These are phyloP conservation scores for Puccinia polysora DNA, from an alignment of 1,284 basidiomycete genomes.

Conservation along the genomic window DNA sequence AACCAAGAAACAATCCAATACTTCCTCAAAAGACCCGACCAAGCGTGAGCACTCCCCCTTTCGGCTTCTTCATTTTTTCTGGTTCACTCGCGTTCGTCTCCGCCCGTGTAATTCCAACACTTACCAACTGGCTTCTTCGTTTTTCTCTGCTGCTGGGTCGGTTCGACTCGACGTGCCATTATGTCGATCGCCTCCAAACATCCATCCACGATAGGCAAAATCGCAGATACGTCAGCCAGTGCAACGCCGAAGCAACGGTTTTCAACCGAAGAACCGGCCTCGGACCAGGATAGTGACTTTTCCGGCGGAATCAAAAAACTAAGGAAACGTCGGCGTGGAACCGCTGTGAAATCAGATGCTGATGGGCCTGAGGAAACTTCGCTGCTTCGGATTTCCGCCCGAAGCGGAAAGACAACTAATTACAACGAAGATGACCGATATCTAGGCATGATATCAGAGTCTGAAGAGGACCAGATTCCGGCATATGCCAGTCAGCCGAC, in stretches of 20 bases:
- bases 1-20: constrained; percentile 33
- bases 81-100: no score
- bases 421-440: constrained; percentile 53
- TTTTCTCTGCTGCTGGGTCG: not conserved
- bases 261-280: constrained; percentile 47
- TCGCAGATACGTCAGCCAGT: constrained; percentile 4
- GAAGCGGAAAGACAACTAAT: constrained; percentile 49
- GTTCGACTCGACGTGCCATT: not conserved
- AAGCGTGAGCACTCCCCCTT: constrained; percentile 6
- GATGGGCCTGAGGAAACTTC: constrained; percentile 40
- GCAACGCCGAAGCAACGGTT: constrained; percentile 43
- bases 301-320: constrained; percentile 5
- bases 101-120: not conserved
- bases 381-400: constrained; percentile 50
- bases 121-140: not conserved
- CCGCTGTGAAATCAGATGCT: constrained; percentile 6
- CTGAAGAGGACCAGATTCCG: constrained; percentile 51
- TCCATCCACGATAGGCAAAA: constrained; percentile 9
- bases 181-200: not conserved
- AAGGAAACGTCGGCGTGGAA: constrained; percentile 32
- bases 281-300: constrained; percentile 35
- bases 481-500: constrained; percentile 46
- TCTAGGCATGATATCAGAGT: constrained; percentile 49
- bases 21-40: constrained; percentile 3
- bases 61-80: not conserved